Conservation (phyloP, 495 filamentous ascomycete genomes). For the Halenospora varia region DNA sequence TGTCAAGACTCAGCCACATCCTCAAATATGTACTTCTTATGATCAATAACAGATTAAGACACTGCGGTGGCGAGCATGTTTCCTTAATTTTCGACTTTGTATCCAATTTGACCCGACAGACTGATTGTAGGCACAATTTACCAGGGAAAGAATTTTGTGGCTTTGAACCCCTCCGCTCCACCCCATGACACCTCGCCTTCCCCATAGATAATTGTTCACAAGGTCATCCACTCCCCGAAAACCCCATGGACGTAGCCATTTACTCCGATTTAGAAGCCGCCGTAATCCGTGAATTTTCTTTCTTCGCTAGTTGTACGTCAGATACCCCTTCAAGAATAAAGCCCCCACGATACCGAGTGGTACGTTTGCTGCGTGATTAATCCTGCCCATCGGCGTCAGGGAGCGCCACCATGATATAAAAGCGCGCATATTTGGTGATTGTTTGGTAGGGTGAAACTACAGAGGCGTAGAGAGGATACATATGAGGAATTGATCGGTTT, state of each 20-base stretch:
- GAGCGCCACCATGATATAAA: slow-evolving; percentile 21
- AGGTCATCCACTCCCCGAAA: slow-evolving; percentile 15
- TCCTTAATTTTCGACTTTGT: slow-evolving; percentile 12
- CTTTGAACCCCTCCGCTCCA: slow-evolving; percentile 4
- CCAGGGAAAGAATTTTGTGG: slow-evolving; percentile 7
- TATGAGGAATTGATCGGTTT: slow-evolving; percentile 20
- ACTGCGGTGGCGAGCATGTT: slow-evolving; percentile 7
- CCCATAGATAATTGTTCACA: slow-evolving; percentile 16
- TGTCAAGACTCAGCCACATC: too few species aligned
- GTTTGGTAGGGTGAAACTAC: slow-evolving; percentile 17
- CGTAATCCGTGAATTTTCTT: slow-evolving; percentile 17
- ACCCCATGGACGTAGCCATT: slow-evolving; percentile 17
- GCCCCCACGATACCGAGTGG: slow-evolving; percentile 18
- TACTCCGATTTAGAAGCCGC: slow-evolving; percentile 20
- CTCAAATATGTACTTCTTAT: too few species aligned
- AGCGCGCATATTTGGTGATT: slow-evolving; percentile 22
- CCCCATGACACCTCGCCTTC: slow-evolving; percentile 6
- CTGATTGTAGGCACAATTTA: slow-evolving; percentile 15
- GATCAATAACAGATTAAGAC: slow-evolving; percentile 13
- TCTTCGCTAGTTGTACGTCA: slow-evolving; percentile 17
- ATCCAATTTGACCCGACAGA: slow-evolving; percentile 15
- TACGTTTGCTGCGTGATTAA: slow-evolving; percentile 17
- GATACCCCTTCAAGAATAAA: slow-evolving; percentile 20
- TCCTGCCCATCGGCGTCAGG: slow-evolving; percentile 21
- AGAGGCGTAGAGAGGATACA: slow-evolving; percentile 19